Evolutionary conservation across 177 flowering plant genomes (phyloP).

Genomic region (Vitis hybrid): DNA sequence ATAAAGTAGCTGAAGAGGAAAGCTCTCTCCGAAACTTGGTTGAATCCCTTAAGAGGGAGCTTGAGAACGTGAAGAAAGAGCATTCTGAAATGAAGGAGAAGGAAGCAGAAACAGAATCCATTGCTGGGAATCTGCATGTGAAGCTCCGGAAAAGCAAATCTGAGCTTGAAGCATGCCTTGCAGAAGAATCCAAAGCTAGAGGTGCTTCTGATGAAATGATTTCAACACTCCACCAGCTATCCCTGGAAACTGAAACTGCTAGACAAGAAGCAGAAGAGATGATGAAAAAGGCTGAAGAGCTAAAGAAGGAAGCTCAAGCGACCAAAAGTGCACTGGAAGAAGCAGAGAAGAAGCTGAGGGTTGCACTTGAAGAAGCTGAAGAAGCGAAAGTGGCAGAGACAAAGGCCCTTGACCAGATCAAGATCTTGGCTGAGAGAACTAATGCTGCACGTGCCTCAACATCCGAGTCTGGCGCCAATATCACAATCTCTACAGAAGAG

Average conservation of each 20-base stretch:
- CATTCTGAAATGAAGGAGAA: conserved; percentile 72
- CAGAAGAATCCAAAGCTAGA: conserved; percentile 56
- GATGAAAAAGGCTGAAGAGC: conserved; percentile 62
- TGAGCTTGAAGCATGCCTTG: conserved; percentile 70
- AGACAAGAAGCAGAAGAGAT: conserved; percentile 58
- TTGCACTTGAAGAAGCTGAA: conserved; percentile 76
- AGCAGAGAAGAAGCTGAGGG: conserved; percentile 60
- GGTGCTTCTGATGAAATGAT: conserved; percentile 68
- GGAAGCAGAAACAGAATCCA: conserved; percentile 81
- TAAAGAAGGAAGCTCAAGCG: conserved; percentile 62
- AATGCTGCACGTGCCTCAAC: conserved; percentile 72
- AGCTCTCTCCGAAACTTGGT: conserved; percentile 51
- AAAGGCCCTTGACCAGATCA: conserved; percentile 64
- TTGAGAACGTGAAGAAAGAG: conserved; percentile 76
- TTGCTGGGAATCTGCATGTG: conserved; percentile 71
- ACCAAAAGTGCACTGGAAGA: conserved; percentile 49
- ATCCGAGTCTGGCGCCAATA: conserved; percentile 68
- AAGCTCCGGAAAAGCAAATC: conserved; percentile 65
- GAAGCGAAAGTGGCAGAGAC: conserved; percentile 80
- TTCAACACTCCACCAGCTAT: conserved; percentile 60
- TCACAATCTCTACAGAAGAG: conserved; percentile 77
- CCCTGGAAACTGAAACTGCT: conserved; percentile 64
- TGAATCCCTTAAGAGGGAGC: conserved; percentile 70
- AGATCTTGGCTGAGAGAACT: conserved; percentile 60
- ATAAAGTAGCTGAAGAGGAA: conserved; percentile 80